Base-by-base conservation (phyloP, 148 eudicot species). In the Rhododendron ferrugineum region DNA sequence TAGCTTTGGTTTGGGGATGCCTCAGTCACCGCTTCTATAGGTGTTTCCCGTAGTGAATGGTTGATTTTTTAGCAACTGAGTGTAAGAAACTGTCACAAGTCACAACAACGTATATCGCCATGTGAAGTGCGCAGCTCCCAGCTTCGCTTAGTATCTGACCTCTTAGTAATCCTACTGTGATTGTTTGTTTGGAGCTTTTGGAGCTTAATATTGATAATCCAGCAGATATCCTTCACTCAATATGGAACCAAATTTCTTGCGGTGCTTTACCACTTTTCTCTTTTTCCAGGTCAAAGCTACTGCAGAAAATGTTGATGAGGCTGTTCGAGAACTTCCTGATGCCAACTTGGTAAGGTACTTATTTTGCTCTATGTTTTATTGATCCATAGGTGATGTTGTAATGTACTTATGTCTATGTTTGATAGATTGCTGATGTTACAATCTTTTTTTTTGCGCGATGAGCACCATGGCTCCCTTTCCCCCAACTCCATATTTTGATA, bases 241-340 rank as follows among this genome's bases (percentile, higher is more conserved):
- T 14, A 15, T 11, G 42, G 34, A 58, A 44, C 44, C 26, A 54
- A 54, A 20, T 37, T 22, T 56, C 6, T n/a, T 44, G 80, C 23
- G 30, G 22, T 78, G 37, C 37, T 46, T 78, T 56, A 52, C 23
- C 10, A 16, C 46, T 37, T 18, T 15, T 46, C 70, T 68, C 36
- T 80, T 70, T 46, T 86, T 64, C 64, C 88, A 97, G 99, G 99
- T 97, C 79, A 97, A 95, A 90, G 96, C 98, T 85, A 97, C 99
- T 7, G 99, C 99, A 72, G 96, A 92, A 90, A 94, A 97, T 90
- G 98, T 97, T 74, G 88, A 97, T 88, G 99, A 93, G 87, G 99
- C 99, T 84, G 99, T 95, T 88, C 93, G 98, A 87, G 99, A 97
- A 91, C 99, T 97, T 86, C 99, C 98, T 86, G 99, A 97, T 92